phyloP scores from a whole-genome alignment of 352 stramenopile genomes.

The Peronospora farinosa region DNA sequence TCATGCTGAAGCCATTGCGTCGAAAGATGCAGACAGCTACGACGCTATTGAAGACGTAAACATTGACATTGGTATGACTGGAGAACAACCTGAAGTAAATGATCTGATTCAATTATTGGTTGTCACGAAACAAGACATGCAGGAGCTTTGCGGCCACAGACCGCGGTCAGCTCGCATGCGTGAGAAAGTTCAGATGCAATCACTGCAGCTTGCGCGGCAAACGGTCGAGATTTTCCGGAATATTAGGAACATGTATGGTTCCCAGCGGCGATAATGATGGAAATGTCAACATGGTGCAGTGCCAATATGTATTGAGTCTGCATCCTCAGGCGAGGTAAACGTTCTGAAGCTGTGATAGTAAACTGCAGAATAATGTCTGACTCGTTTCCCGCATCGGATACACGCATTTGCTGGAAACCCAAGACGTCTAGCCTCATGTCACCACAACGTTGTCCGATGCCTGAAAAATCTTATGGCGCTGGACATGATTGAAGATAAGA shows the following conservation, averaged over 20 bases:
- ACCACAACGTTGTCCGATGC: no score
- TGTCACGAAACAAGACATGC: slow-evolving; percentile 39
- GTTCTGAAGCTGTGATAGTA: not conserved
- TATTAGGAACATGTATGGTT: slow-evolving; percentile 39
- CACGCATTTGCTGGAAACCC: not conserved
- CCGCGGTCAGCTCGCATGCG: slow-evolving; percentile 59
- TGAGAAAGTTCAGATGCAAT: slow-evolving; percentile 61
- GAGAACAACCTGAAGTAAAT: slow-evolving; percentile 40
- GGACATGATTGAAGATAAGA: no score
- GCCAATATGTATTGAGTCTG: no score
- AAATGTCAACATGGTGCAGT: no score
- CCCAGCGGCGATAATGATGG: slow-evolving; percentile 19
- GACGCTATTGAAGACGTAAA: slow-evolving; percentile 2
- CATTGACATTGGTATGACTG: slow-evolving; percentile 3
- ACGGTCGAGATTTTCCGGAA: slow-evolving; percentile 62
- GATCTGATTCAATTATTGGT: slow-evolving; percentile 59
- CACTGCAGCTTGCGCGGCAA: slow-evolving; percentile 49
- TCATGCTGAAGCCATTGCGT: not conserved
- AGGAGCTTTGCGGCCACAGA: slow-evolving; percentile 45
- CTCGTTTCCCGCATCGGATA: not conserved
- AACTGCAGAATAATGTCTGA: not conserved
- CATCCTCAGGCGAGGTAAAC: no score
- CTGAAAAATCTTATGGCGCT: no score
- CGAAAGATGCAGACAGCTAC: not conserved
- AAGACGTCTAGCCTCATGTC: not conserved